These are phyloP conservation scores for Epichloe sibirici DNA, from an alignment of 2,329 filamentous ascomycete species.

Conservation along the genomic window DNA sequence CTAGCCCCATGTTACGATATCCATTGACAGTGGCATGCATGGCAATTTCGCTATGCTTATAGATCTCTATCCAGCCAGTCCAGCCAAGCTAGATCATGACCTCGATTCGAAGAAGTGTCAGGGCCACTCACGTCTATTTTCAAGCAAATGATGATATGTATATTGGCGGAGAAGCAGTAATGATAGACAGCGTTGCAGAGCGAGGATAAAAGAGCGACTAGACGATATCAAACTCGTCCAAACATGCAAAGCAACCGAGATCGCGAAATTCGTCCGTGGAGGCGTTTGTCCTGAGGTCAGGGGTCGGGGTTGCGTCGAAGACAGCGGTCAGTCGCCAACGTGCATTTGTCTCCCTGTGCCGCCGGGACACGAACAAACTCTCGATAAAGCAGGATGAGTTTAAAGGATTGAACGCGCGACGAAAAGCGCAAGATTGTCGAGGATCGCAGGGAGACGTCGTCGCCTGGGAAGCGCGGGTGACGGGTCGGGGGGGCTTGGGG, in stretches of 20 bases:
- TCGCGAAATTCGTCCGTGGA: constrained; percentile 16
- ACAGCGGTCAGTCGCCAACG: constrained; percentile 17
- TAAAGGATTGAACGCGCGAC: constrained; percentile 9
- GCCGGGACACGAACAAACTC: constrained; percentile 14
- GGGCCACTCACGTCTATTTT: constrained; percentile 11
- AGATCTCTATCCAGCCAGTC: background rate
- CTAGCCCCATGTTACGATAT: background rate
- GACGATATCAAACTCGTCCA: constrained; percentile 24
- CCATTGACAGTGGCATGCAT: background rate
- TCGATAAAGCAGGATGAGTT: constrained; percentile 3
- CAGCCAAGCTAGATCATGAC: background rate
- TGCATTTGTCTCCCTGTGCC: constrained; percentile 21
- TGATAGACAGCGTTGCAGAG: background rate
- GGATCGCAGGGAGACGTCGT: constrained; percentile 19
- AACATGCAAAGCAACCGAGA: constrained; percentile 14
- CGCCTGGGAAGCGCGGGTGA: constrained; percentile 17
- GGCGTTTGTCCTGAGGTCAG: constrained; percentile 8
- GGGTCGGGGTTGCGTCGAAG: constrained; percentile 11
- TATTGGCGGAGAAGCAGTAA: constrained; percentile 4
- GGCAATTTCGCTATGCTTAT: background rate
- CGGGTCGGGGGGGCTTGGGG: constrained; percentile 18
- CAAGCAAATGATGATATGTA: constrained; percentile 6
- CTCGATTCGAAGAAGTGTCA: background rate
- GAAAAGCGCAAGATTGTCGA: constrained; percentile 16
- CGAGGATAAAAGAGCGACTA: constrained; percentile 31